These are phyloP conservation scores for Cladorrhinum samala DNA, from an alignment of 495 filamentous ascomycete genomes.

Conservation along the genomic window DNA sequence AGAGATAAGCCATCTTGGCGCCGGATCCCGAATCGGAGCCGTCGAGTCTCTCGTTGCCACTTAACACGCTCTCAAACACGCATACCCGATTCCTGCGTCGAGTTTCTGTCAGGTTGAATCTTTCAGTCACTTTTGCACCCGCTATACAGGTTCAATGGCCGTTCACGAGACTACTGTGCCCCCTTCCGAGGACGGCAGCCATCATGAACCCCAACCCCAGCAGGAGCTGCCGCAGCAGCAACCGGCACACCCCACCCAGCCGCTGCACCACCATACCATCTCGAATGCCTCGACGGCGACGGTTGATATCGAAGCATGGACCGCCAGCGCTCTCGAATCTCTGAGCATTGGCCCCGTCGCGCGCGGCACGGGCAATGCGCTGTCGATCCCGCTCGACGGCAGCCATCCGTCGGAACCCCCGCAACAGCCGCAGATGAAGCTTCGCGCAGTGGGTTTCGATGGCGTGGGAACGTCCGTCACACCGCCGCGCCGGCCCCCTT, in stretches of 20 bases:
- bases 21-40: neutral
- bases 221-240: constrained; percentile 7
- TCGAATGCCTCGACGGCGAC: constrained; percentile 28
- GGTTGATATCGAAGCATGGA: constrained; percentile 47
- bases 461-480: constrained; percentile 15
- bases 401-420: constrained; percentile 2
- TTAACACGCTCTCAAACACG: neutral
- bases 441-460: constrained; percentile 15
- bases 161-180: constrained; percentile 6
- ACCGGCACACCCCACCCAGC: constrained; percentile 10
- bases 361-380: constrained; percentile 35
- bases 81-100: neutral
- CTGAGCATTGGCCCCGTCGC: constrained; percentile 41
- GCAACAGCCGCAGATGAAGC: constrained; percentile 13
- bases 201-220: constrained; percentile 7
- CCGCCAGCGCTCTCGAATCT: constrained; percentile 41
- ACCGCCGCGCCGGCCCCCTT: constrained; percentile 30
- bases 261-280: constrained; percentile 23
- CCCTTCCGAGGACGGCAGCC: constrained; percentile 9
- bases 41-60: neutral
- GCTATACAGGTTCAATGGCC: too few species aligned
- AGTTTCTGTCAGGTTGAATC: neutral
- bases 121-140: too few species aligned
- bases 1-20: constrained; percentile 1
- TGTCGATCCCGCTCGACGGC: constrained; percentile 45